phyloP scores from a whole-genome alignment of 495 filamentous ascomycete species.

The Cenococcum geophilum region DNA sequence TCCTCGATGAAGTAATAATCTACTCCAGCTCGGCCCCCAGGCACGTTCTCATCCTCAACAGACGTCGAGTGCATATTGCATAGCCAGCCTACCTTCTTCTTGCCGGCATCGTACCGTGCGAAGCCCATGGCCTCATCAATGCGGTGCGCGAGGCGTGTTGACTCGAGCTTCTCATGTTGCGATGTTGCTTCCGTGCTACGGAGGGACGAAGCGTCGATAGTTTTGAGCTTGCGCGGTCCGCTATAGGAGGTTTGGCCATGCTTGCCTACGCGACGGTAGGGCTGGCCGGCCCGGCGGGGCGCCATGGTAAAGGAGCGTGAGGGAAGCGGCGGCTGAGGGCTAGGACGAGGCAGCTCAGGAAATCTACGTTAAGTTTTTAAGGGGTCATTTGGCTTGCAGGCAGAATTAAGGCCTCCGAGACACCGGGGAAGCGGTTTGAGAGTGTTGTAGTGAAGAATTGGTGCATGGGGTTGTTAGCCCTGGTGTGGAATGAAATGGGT shows the following conservation, averaged over 20 bases:
- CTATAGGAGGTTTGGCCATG: slow-evolving; percentile 43
- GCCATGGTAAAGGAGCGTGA: slow-evolving; percentile 45
- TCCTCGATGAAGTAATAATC: slow-evolving; percentile 98
- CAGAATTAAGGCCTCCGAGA: not conserved
- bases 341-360: slow-evolving; percentile 6
- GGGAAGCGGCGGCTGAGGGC: slow-evolving; percentile 11
- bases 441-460: not conserved
- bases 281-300: slow-evolving; percentile 46
- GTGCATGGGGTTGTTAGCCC: not conserved
- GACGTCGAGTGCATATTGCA: slow-evolving; percentile 89
- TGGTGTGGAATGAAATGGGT: too few species aligned
- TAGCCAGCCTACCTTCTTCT: slow-evolving; percentile 83
- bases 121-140: slow-evolving; percentile 97
- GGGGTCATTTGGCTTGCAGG: not conserved
- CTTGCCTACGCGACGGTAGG: slow-evolving; percentile 35
- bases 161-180: slow-evolving; percentile 78
- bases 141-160: slow-evolving; percentile 70
- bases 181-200: slow-evolving; percentile 76
- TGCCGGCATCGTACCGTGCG: slow-evolving; percentile 81
- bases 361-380: not conserved
- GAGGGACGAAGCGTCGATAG: slow-evolving; percentile 68
- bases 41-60: slow-evolving; percentile 75
- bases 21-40: slow-evolving; percentile 77
- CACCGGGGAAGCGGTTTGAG: not conserved
- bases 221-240: slow-evolving; percentile 53